Base-by-base conservation (phyloP, 768 basidiomycete genomes). In the Calocybe indica region DNA sequence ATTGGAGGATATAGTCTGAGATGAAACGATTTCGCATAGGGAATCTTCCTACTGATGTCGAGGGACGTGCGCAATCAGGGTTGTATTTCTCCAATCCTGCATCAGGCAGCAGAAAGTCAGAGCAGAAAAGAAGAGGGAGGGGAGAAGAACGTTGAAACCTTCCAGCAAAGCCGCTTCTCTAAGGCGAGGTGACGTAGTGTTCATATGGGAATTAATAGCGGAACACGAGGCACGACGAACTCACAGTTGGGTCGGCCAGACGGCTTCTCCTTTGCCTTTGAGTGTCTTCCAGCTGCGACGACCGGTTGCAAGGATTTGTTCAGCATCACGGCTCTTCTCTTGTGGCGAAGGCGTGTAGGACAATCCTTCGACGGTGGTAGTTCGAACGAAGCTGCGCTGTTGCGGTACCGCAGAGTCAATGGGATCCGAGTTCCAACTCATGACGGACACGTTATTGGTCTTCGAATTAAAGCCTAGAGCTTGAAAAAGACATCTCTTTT, bases 11-110 rank as follows among this genome's bases (percentile, higher is more conserved):
- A 56, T 78, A 74, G 50, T 81, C 75, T 40, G 80, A 77, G 53
- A 82, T 76, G 64, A 79, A 82, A 38, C 76, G 71, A 65, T 82
- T 82, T 45, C 80, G 73, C 63, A 75, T 73, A 22, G 80, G 79
- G 58, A 74, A 79, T 41, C 80, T 70, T n/a, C 73, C 76, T 2
- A 78, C 65, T 34, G 70, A 68, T 45, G 71, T 65, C 43, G 71
- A 71, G 40, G 76, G 72, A 54, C 74, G 70, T 52, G 71, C 71
- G 51, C 71, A 70, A 43, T 73, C 67, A 32, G 74, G 75, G 45
- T 70, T 65, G 58, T 81, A 80, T 41, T 65, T 72, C 58, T 68
- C 70, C 49, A 72, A 69, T 7, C 70, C 79, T 82, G 43, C 33
- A 31, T 31, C 5, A 30, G 37, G 3, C 15, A 14, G 36, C 14